phyloP scores from a whole-genome alignment of 2,329 filamentous ascomycete species.

The Aspergillus sp. region DNA sequence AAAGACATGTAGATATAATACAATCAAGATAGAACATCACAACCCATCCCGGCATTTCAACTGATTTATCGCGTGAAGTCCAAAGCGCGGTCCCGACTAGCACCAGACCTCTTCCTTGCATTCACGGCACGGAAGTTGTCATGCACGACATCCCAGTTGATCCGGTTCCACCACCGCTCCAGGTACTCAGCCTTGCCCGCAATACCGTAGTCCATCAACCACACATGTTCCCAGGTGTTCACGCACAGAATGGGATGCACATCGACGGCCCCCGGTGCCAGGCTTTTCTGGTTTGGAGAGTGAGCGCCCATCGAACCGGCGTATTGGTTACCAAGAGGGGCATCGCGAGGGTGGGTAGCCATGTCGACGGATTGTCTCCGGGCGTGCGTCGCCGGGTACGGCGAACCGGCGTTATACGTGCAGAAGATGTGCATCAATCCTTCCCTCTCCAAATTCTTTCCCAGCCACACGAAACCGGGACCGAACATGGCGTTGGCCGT shows the following conservation, averaged over 20 bases:
- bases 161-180: conserved; percentile 75
- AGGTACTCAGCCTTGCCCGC: conserved; percentile 70
- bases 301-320: conserved; percentile 31
- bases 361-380: conserved; percentile 54
- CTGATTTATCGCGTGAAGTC: conserved; percentile 16
- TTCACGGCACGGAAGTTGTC: conserved; percentile 34
- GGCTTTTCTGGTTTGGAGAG: conserved; percentile 26
- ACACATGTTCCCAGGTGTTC: conserved; percentile 95
- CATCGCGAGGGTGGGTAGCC: conserved; percentile 34
- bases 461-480: conserved; percentile 94
- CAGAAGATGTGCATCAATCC: conserved; percentile 61
- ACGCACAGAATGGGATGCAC: conserved; percentile 77
- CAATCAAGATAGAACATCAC: conserved; percentile 14
- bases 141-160: conserved; percentile 76
- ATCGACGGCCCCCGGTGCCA: conserved; percentile 40
- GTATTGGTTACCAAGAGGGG: conserved; percentile 29
- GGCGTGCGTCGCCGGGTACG: conserved; percentile 78
- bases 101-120: conserved; percentile 15
- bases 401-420: conserved; percentile 88
- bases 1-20: conserved; percentile 20
- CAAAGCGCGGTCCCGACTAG: conserved; percentile 18
- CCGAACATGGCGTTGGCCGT: conserved; percentile 91
- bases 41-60: neutral
- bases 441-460: conserved; percentile 49
- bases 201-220: conserved; percentile 73